A percentile compares a stretch with the other conserved stretches of the same genome.
Conservation (phyloP, 2,329 filamentous ascomycete species). For the Dactylonectria macrodidyma region DNA sequence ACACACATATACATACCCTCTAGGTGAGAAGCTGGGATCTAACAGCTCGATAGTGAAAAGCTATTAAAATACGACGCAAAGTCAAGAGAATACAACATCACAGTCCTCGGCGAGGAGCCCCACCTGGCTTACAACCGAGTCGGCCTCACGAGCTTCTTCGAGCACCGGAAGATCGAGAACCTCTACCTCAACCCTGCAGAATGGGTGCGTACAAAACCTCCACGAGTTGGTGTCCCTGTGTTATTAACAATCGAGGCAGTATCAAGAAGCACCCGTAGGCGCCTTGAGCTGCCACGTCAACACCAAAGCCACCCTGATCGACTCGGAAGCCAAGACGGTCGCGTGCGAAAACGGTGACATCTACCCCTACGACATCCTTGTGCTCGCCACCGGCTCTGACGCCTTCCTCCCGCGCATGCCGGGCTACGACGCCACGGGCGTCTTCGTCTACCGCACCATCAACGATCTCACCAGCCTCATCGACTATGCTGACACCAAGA, state of each 20-base stretch:
- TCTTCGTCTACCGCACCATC: conserved; percentile 92
- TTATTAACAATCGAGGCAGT: conserved; percentile 62
- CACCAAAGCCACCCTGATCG: conserved; percentile 77
- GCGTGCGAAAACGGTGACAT: conserved; percentile 78
- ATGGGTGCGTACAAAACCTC: conserved; percentile 71
- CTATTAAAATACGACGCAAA: conserved; percentile 87
- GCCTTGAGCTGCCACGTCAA: conserved; percentile 83
- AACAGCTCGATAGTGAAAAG: conserved; percentile 77
- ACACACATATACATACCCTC: no score
- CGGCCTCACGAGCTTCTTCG: conserved; percentile 90
- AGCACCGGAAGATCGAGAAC: conserved; percentile 87
- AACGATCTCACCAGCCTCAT: conserved; percentile 86
- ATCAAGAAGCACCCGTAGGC: conserved; percentile 75
- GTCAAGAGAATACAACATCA: conserved; percentile 81
- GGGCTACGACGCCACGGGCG: conserved; percentile 83
- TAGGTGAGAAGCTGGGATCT: conserved; percentile 11
- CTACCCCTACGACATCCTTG: conserved; percentile 84
- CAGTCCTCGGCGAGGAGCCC: conserved; percentile 89
- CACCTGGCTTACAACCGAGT: conserved; percentile 94
- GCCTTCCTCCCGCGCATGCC: conserved; percentile 80
- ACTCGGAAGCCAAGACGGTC: conserved; percentile 75
- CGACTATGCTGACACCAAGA: conserved; percentile 75
- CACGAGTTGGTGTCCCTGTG: background rate
- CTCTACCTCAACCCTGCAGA: conserved; percentile 88
- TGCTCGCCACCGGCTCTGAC: conserved; percentile 89